Percentiles rank a stretch among this genome's conserved stretches.
phyloP scores from a whole-genome alignment of 495 filamentous ascomycete genomes.

The Hypoxylon cercidicola region DNA sequence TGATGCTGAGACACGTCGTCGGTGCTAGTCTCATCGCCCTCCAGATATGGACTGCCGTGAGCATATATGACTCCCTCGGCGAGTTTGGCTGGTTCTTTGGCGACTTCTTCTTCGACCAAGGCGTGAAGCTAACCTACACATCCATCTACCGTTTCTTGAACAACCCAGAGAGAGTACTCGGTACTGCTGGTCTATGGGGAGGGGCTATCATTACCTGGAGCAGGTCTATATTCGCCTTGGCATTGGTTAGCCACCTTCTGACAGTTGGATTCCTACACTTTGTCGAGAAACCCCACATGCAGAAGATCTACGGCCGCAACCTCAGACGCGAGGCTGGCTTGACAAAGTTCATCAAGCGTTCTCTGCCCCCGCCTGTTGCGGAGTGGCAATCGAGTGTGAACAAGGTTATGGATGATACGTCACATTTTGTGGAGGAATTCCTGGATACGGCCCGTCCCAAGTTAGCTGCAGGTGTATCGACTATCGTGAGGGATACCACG shows the following conservation, averaged over 20 bases:
- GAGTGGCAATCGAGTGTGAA: conserved; percentile 85
- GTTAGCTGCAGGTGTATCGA: conserved; percentile 84
- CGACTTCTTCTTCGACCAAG: conserved; percentile 94
- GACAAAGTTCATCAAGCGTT: conserved; percentile 86
- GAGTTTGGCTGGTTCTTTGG: conserved; percentile 99
- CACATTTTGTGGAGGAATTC: conserved; percentile 90
- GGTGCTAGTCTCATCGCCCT: conserved; percentile 83
- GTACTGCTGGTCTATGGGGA: conserved; percentile 96
- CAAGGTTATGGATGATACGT: conserved; percentile 83
- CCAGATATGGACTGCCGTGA: conserved; percentile 91
- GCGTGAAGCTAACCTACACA: conserved; percentile 89
- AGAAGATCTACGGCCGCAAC: conserved; percentile 90
- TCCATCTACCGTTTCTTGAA: conserved; percentile 98
- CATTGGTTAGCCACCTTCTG: conserved; percentile 84
- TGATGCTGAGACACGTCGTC: conserved; percentile 85
- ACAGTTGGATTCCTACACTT: conserved; percentile 90
- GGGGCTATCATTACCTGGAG: conserved; percentile 92
- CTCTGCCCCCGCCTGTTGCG: conserved; percentile 80
- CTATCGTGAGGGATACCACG: conserved; percentile 87
- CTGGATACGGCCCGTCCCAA: conserved; percentile 88
- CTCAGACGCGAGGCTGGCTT: conserved; percentile 89
- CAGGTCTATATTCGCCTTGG: conserved; percentile 81
- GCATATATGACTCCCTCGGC: conserved; percentile 94
- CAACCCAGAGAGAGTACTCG: conserved; percentile 94
- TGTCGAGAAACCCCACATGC: conserved; percentile 97